phyloP scores from a whole-genome alignment of 2,329 filamentous ascomycete genomes.

The Aspergillus cejpii region DNA sequence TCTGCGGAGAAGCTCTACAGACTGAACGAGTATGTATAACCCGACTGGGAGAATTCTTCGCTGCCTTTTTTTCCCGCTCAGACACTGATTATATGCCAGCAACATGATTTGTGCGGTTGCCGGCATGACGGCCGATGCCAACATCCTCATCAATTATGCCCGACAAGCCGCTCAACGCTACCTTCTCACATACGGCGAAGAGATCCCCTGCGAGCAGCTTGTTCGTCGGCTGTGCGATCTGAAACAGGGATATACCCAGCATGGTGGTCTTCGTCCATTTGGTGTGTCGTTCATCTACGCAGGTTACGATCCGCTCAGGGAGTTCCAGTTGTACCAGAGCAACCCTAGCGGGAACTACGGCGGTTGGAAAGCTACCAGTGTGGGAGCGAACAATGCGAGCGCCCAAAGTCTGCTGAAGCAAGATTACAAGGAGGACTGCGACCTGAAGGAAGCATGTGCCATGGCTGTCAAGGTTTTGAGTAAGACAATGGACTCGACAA shows the following conservation, averaged over 20 bases:
- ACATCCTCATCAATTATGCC: constrained; percentile 99
- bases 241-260: constrained; percentile 98
- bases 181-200: constrained; percentile 98
- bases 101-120: constrained; percentile 99
- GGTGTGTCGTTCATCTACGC: constrained; percentile 99
- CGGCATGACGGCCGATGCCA: constrained; percentile 98
- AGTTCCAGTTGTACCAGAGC: constrained; percentile 98
- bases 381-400: constrained; percentile 95
- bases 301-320: constrained; percentile 87
- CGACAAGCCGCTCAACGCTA: constrained; percentile 94
- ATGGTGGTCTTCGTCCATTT: constrained; percentile 95
- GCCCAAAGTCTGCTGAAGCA: constrained; percentile 97
- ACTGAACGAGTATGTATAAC: constrained; percentile 73
- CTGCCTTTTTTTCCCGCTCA: neutral
- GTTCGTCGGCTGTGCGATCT: constrained; percentile 93
- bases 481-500: constrained; percentile 99
- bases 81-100: constrained; percentile 44
- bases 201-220: constrained; percentile 98
- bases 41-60: neutral
- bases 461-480: constrained; percentile 98
- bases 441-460: constrained; percentile 89
- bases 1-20: constrained; percentile 99
- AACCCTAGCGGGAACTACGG: constrained; percentile 99
- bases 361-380: constrained; percentile 97
- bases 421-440: constrained; percentile 98